Evolutionary conservation across 2,329 filamentous ascomycete genomes (phyloP), one percentile per base, ranked within the genome.

Genomic region (Talaromyces piceae): DNA sequence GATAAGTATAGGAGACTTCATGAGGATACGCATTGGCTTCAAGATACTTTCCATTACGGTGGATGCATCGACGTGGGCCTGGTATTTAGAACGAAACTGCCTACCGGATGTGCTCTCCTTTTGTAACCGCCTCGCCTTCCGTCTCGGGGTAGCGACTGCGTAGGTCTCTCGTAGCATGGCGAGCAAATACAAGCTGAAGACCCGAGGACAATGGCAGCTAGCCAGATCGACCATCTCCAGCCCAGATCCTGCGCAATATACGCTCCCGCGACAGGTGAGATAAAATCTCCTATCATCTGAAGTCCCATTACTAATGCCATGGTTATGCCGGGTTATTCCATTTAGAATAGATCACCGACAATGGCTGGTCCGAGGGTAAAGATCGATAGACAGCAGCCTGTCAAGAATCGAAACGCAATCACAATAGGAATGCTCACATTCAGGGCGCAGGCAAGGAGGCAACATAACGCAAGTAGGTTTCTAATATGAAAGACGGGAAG

Each of bases 301-400:
- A 43, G 46, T 28, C 45, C 46, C 62, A 76, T 77, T 44, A 82
- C 68, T 41, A 79, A 53, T 58, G 76, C 79, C 74, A 85, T 79
- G 6, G 81, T 76, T 0, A 73, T 73, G 22, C 81, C 82, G 13
- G 81, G 71, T 61, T 79, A 68, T 50, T 84, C 81, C 1, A 74
- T 68, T 2, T 68, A 64, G 59, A 83, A 84, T 56, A 84, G 77
- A 61, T 85, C 82, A 22, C 81, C 82, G 16, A 85, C 75, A 48
- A 85, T 80, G 22, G 81, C 78, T 0, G 82, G 82, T 55, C 77
- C 81, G 16, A 86, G 70, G 7, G 84, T 82, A 73, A 3, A 69
- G 68, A 18, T 72, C 67, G 4, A 76, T 73, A 39, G 69, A 9
- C 9, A 65, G 27, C 70, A 57, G 37, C 71, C 70, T 41, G 73